Base-by-base conservation (phyloP, 169 alveolate species). In the Toxoplasma gondii region DNA sequence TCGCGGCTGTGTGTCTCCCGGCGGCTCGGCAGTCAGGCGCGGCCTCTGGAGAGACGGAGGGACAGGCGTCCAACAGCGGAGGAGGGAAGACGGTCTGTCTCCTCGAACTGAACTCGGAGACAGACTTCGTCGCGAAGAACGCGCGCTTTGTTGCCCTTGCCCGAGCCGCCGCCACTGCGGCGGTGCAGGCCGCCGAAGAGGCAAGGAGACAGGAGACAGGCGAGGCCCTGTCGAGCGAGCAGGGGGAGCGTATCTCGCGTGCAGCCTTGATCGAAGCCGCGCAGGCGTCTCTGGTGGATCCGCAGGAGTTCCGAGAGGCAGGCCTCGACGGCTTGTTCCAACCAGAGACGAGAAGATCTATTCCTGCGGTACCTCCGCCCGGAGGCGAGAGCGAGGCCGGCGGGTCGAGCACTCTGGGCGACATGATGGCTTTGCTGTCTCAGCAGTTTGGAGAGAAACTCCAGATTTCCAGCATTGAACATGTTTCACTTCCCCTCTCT, bases 401-500 rank as follows among this genome's bases (percentile, higher is more conserved):
- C 74, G 24, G 74, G 74, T 16, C 74, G 22, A 64, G 22, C n/a
- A 64, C 74, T 16, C 86, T 78, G 86, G 45, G 43, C 27, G 86
- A 78, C 39, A n/a, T 78, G 39, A 22, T 82, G 53, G n/a, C 29
- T 36, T 31, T 82, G 34, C 90, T 82, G 2, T 39, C 90, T 22
- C 90, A 82, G 90, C 90, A 82, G 67, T 82, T 82, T 31, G 90
- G 90, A 1, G 90, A 82, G 67, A 43, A 39, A 16, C 38, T 82
- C 67, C 69, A 82, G 67, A 41, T 82, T 39, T 82, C 90, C 7
- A 24, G 67, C 34, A n/a, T 39, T 31, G 41, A 44, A 67, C 31
- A 27, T 16, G n/a, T 82, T 22, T 16, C 36, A 1, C 69, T 82
- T 19, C 43, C 86, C 22, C 43, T 45, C 22, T 10, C 45, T 10